phyloP scores from a whole-genome alignment of 1,284 basidiomycete genomes.

The Vanrija pseudolonga region DNA sequence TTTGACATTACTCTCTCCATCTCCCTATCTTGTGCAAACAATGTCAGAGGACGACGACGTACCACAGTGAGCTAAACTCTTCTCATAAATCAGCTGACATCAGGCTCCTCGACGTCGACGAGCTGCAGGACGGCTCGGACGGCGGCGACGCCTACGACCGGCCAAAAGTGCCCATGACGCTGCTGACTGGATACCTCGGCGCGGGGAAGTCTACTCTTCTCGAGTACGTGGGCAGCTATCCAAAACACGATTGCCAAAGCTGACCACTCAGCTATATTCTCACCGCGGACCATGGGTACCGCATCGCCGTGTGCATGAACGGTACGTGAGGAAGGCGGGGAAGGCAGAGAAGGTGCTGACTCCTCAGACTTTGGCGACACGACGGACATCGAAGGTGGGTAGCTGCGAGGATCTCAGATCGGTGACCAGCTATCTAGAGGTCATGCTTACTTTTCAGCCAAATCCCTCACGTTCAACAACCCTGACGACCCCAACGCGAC shows the following conservation, averaged over 20 bases:
- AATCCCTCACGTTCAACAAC: conserved; percentile 59
- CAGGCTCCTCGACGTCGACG: conserved; percentile 7
- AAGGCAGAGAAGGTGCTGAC: conserved; percentile 3
- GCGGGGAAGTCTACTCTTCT: conserved; percentile 83
- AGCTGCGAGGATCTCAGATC: background rate
- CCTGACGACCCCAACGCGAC: conserved; percentile 42
- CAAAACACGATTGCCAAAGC: background rate
- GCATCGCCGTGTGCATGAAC: conserved; percentile 96
- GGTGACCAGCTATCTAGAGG: background rate
- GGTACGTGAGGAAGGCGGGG: conserved; percentile 43
- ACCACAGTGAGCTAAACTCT: conserved; percentile 3
- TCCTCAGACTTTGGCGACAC: conserved; percentile 51
- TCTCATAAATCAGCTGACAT: background rate
- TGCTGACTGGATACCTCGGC: conserved; percentile 87
- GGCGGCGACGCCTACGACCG: conserved; percentile 20
- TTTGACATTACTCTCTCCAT: too few species aligned
- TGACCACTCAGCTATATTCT: conserved; percentile 65
- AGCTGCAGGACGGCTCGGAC: background rate
- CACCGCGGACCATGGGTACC: conserved; percentile 84
- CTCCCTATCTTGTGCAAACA: background rate
- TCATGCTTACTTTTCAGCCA: conserved; percentile 10
- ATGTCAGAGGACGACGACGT: conserved; percentile 12
- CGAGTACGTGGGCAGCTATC: conserved; percentile 31
- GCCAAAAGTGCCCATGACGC: conserved; percentile 70
- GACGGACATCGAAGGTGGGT: conserved; percentile 51